Evolutionary conservation across 2,329 filamentous ascomycete genomes (phyloP).

Genomic region (Ceratocystis huliohia): DNA sequence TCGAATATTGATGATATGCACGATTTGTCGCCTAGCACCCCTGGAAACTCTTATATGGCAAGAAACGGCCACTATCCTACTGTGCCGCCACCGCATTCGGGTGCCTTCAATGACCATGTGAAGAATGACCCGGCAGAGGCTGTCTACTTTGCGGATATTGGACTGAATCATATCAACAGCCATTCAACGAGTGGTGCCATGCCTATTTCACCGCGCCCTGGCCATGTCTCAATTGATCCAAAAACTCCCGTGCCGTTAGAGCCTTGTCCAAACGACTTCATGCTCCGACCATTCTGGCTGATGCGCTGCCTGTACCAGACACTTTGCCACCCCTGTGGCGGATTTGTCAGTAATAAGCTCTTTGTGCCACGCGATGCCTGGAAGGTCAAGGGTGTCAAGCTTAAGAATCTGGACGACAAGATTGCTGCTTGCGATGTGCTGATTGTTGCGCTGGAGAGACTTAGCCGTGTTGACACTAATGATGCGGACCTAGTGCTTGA

Average conservation of each 20-base stretch:
- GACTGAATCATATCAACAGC: conserved; percentile 45
- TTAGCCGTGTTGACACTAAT: conserved; percentile 71
- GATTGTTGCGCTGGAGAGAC: conserved; percentile 73
- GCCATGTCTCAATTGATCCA: conserved; percentile 43
- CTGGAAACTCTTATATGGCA: conserved; percentile 52
- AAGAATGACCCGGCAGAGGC: conserved; percentile 51
- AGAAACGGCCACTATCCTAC: conserved; percentile 38
- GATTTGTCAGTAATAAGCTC: conserved; percentile 79
- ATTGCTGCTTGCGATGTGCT: conserved; percentile 81
- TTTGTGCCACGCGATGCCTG: conserved; percentile 90
- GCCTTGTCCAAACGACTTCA: conserved; percentile 75
- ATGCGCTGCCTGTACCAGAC: conserved; percentile 93
- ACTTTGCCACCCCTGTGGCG: conserved; percentile 77
- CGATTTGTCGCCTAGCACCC: conserved; percentile 61
- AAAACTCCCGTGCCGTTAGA: conserved; percentile 63
- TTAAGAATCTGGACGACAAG: conserved; percentile 88
- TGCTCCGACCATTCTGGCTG: conserved; percentile 94
- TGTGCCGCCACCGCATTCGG: conserved; percentile 53
- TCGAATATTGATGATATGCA: conserved; percentile 48
- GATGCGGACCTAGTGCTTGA: conserved; percentile 87
- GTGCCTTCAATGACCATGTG: conserved; percentile 47
- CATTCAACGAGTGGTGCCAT: conserved; percentile 8
- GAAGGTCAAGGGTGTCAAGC: conserved; percentile 84
- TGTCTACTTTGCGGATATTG: conserved; percentile 70
- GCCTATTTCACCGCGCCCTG: conserved; percentile 38